Evolutionary conservation across 2,329 filamentous ascomycete species (phyloP).

Genomic region (Ascochyta lentis): DNA sequence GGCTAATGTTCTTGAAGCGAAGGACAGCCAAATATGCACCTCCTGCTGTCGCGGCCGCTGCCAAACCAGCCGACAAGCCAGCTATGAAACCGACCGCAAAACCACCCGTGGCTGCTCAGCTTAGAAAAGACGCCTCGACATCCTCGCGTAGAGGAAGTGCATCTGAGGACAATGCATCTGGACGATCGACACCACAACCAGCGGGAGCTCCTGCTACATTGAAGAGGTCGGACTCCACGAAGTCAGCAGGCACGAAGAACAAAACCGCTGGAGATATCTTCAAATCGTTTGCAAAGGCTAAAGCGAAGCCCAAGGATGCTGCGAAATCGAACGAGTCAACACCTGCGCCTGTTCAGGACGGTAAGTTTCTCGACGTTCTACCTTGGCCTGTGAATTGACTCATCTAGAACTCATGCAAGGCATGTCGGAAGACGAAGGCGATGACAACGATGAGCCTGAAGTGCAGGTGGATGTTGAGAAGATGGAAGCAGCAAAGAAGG

Average conservation of each 20-base stretch:
- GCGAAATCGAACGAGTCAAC: slow-evolving; percentile 53
- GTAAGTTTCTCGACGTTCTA: slow-evolving; percentile 37
- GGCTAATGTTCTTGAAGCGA: slow-evolving; percentile 49
- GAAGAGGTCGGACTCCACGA: slow-evolving; percentile 45
- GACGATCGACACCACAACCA: slow-evolving; percentile 43
- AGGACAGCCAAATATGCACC: slow-evolving; percentile 47
- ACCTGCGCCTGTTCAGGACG: slow-evolving; percentile 56
- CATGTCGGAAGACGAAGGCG: slow-evolving; percentile 55
- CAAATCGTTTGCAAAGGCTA: slow-evolving; percentile 77
- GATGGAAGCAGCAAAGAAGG: slow-evolving; percentile 47
- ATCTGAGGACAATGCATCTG: slow-evolving; percentile 46
- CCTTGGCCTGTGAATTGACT: slow-evolving; percentile 30
- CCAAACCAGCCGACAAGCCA: slow-evolving; percentile 19
- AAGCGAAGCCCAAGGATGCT: slow-evolving; percentile 60
- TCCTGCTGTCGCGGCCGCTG: slow-evolving; percentile 34
- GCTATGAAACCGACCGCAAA: slow-evolving; percentile 31
- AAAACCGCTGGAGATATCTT: slow-evolving; percentile 69
- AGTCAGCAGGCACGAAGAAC: slow-evolving; percentile 63
- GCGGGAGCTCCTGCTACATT: slow-evolving; percentile 27
- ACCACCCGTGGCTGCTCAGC: slow-evolving; percentile 20
- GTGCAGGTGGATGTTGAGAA: slow-evolving; percentile 43
- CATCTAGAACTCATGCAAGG: slow-evolving; percentile 58
- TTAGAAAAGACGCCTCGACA: slow-evolving; percentile 31
- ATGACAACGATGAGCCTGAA: slow-evolving; percentile 38
- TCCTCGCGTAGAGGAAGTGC: slow-evolving; percentile 29